Conservation (phyloP, 805 yeast genomes). For the Pichia gijzeniarum region DNA sequence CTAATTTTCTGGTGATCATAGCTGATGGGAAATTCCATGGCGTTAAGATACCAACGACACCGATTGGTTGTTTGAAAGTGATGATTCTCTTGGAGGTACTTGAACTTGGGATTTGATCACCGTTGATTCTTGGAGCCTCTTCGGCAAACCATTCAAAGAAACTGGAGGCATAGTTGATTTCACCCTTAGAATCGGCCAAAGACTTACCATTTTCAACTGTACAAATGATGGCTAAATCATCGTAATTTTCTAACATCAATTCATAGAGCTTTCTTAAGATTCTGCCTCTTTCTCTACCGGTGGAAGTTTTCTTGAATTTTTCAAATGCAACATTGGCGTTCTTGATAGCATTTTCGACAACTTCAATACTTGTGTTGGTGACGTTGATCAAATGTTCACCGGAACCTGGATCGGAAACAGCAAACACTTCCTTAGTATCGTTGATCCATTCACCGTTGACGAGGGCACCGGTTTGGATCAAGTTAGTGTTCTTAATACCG, state of each 20-base stretch:
- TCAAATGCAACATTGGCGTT: slow-evolving; percentile 67
- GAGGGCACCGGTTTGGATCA: slow-evolving; percentile 53
- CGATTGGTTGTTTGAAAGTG: slow-evolving; percentile 69
- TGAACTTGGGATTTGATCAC: slow-evolving; percentile 66
- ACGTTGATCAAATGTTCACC: slow-evolving; percentile 46
- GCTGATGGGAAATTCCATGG: slow-evolving; percentile 84
- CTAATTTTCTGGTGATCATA: slow-evolving; percentile 76
- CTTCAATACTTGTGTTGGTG: slow-evolving; percentile 46
- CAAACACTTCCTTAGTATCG: slow-evolving; percentile 41
- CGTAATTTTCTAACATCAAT: slow-evolving; percentile 55
- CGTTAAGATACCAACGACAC: slow-evolving; percentile 77
- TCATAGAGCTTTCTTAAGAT: slow-evolving; percentile 61
- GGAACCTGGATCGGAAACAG: slow-evolving; percentile 73
- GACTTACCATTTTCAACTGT: slow-evolving; percentile 76
- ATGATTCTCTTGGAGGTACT: slow-evolving; percentile 49
- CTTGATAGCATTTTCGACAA: slow-evolving; percentile 47
- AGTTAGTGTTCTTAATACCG: slow-evolving; percentile 39
- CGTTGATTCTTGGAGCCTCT: slow-evolving; percentile 58
- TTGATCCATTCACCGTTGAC: slow-evolving; percentile 71
- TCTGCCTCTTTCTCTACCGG: slow-evolving; percentile 50
- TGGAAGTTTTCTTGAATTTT: slow-evolving; percentile 50
- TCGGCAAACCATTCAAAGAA: slow-evolving; percentile 90
- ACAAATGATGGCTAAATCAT: slow-evolving; percentile 61
- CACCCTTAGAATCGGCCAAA: slow-evolving; percentile 57
- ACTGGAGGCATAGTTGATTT: slow-evolving; percentile 50